phyloP scores from a whole-genome alignment of 2,329 filamentous ascomycete species.

The Cyphellophora europaea region DNA sequence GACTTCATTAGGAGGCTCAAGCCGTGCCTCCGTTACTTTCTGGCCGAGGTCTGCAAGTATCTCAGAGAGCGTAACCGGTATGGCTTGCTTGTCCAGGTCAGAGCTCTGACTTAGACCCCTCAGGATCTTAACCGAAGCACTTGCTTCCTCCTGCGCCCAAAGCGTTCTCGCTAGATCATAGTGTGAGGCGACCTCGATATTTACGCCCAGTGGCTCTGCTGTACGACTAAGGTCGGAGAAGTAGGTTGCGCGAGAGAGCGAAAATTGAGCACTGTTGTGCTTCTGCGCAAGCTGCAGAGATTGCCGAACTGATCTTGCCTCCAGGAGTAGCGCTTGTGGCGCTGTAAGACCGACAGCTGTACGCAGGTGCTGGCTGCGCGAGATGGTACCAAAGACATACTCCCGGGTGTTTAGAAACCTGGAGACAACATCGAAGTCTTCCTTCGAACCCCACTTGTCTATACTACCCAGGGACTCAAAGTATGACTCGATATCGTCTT shows the following conservation, averaged over 20 bases:
- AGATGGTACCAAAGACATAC: slow-evolving; percentile 71
- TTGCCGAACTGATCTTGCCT: slow-evolving; percentile 67
- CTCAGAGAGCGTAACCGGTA: slow-evolving; percentile 65
- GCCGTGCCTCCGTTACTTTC: slow-evolving; percentile 76
- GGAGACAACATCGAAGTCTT: slow-evolving; percentile 62
- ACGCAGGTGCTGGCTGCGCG: slow-evolving; percentile 57
- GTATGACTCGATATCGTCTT: slow-evolving; percentile 51
- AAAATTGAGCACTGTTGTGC: slow-evolving; percentile 77
- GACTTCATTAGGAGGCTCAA: slow-evolving; percentile 86
- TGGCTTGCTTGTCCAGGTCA: slow-evolving; percentile 57
- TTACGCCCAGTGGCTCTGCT: slow-evolving; percentile 62
- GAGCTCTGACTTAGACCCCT: slow-evolving; percentile 58
- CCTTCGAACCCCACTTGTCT: slow-evolving; percentile 71
- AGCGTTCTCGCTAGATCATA: slow-evolving; percentile 81
- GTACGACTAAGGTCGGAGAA: slow-evolving; percentile 67
- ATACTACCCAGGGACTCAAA: slow-evolving; percentile 57
- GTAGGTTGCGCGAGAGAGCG: slow-evolving; percentile 72
- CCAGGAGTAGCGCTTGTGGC: slow-evolving; percentile 57
- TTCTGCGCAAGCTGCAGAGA: slow-evolving; percentile 68
- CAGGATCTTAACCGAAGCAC: slow-evolving; percentile 80
- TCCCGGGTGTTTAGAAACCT: slow-evolving; percentile 74
- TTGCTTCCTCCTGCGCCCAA: slow-evolving; percentile 89
- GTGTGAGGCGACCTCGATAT: slow-evolving; percentile 66
- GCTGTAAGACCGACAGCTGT: slow-evolving; percentile 51
- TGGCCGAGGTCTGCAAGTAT: slow-evolving; percentile 80